Evolutionary conservation across 2,329 filamentous ascomycete genomes (phyloP), one percentile per base, ranked within the genome.

Genomic region (Metarhizium sp.): DNA sequence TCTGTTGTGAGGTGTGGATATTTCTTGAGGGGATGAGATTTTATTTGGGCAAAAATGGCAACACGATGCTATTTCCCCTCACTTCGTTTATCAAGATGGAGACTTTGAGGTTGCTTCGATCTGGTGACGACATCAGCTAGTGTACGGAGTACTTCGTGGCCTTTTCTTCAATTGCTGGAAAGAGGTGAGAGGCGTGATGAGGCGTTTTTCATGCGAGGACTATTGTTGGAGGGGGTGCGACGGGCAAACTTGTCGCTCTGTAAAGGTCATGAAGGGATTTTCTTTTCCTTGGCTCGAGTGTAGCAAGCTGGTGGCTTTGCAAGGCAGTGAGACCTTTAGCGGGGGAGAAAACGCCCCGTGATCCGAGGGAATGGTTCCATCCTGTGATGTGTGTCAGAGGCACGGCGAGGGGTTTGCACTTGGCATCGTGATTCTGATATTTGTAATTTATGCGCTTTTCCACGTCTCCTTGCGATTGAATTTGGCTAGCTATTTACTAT

Each of bases 341-440:
- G 43, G 25, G 45, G 45, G 14, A 20, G 25, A 30, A 20, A 14
- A 29, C 5, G 45, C 45, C 45, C 3, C 20, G 45, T 38, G 52
- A 53, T 46, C 52, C 45, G 47, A 40, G 51, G 52, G 13, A 40
- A 53, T 53, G 45, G 45, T 30, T 47, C 42, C 42, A 48, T 49
- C 20, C 6, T n/a, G 45, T 53, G 29, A 40, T 53, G 20, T 45
- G 50, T 7, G 18, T 16, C 45, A 25, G 11, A 30, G 16, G 25
- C 3, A 25, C 8, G 30, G 48, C 30, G 20, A 48, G 20, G 45
- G 2, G 20, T 48, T 30, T 48, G 18, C 25, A 20, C 45, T 48
- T 48, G 45, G 7, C 5, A 13, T 30, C 18, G n/a, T 45, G 42
- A 20, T 10, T 45, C 38, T 16, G 11, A 16, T 16, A 11, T 16